phyloP scores from a whole-genome alignment of 345 rosid species.

The Syzygium jambos region DNA sequence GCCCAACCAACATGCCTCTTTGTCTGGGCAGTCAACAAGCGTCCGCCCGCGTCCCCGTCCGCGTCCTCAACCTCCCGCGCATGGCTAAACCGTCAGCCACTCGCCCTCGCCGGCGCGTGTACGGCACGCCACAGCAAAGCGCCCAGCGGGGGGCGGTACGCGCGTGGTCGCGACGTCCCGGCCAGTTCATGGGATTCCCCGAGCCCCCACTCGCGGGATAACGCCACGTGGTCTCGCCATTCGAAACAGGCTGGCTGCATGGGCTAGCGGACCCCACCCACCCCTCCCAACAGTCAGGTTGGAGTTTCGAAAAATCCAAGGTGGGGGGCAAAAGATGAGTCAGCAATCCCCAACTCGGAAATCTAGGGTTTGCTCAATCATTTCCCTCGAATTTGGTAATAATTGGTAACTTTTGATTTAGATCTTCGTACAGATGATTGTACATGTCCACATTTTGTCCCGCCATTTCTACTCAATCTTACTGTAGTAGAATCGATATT shows the following conservation, averaged over 20 bases:
- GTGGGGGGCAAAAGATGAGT: neutral
- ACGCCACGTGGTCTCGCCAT: neutral
- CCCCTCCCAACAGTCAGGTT: neutral
- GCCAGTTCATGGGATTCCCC: neutral
- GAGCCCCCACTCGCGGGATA: neutral
- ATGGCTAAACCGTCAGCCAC: neutral
- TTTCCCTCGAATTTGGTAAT: neutral
- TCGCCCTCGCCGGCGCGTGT: neutral
- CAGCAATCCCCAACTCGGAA: neutral
- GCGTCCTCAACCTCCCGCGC: neutral
- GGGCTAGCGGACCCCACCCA: neutral
- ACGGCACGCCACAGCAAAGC: too few species aligned
- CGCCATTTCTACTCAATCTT: too few species aligned
- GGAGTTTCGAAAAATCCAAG: neutral
- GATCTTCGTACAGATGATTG: neutral
- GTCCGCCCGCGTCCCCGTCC: neutral
- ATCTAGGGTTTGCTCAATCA: neutral
- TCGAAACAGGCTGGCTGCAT: neutral
- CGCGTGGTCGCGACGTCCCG: neutral
- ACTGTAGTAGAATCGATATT: too few species aligned
- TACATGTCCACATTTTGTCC: too few species aligned
- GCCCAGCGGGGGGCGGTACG: neutral
- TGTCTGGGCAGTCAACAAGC: constrained; percentile 2
- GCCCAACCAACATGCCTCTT: constrained; percentile 7
- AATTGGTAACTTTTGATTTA: neutral